phyloP scores from a whole-genome alignment of 2,329 filamentous ascomycete genomes.

The Cercospora brassicicola region DNA sequence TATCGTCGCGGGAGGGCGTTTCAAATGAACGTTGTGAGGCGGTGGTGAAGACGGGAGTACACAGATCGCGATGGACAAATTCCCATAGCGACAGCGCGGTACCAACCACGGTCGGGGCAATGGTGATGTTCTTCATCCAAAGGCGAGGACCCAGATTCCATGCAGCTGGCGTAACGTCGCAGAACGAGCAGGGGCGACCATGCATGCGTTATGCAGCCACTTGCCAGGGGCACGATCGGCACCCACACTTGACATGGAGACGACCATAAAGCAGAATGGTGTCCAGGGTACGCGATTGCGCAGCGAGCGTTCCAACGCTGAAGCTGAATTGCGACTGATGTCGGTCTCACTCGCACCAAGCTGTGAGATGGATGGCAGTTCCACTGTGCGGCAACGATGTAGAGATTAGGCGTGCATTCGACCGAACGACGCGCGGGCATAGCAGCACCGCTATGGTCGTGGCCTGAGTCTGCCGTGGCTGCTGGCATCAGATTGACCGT shows the following conservation, averaged over 20 bases:
- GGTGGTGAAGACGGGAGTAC: not conserved
- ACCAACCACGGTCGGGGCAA: constrained; percentile 18
- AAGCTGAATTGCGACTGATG: not conserved
- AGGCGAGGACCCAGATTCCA: constrained; percentile 13
- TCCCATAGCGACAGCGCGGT: not conserved
- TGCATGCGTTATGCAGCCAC: constrained; percentile 9
- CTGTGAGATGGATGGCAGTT: not conserved
- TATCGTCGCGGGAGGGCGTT: not conserved
- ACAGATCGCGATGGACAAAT: not conserved
- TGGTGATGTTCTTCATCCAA: constrained; percentile 14
- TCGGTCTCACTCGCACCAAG: not conserved
- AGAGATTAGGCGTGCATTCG: not conserved
- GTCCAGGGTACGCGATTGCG: not conserved
- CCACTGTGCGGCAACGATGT: not conserved
- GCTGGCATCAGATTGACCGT: not conserved
- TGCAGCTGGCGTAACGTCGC: constrained; percentile 18
- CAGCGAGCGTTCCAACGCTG: not conserved
- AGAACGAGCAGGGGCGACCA: not conserved
- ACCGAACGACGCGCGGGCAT: not conserved
- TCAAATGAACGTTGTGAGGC: constrained; percentile 2
- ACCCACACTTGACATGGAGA: not conserved
- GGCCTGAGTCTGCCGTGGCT: not conserved
- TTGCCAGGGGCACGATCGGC: constrained; percentile 11
- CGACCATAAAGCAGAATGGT: not conserved
- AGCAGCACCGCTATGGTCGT: not conserved